These are phyloP conservation scores for Macadamia integrifolia DNA, from an alignment of 164 flowering plant genomes.

Conservation along the genomic window DNA sequence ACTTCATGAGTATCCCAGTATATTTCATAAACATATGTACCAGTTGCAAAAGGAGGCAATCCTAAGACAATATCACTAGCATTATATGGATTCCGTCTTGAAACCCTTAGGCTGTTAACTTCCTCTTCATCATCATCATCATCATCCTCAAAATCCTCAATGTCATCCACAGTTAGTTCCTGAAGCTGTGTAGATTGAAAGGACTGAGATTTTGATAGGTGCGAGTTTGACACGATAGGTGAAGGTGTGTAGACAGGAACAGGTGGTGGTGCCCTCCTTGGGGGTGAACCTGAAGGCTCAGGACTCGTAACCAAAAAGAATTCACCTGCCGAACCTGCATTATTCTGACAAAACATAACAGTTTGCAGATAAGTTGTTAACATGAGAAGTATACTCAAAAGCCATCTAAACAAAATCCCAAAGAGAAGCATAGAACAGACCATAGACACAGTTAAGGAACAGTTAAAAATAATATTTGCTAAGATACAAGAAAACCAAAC, in stretches of 20 bases:
- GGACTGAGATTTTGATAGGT: conserved; percentile 51
- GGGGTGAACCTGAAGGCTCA: conserved; percentile 85
- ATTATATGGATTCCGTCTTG: conserved; percentile 67
- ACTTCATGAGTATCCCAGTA: neutral
- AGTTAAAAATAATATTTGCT: neutral
- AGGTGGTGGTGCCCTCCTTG: conserved; percentile 77
- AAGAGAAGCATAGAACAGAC: neutral
- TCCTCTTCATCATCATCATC: conserved; percentile 54
- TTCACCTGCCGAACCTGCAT: conserved; percentile 57
- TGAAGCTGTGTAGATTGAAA: conserved; percentile 53
- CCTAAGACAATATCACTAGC: conserved; percentile 61
- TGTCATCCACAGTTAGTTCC: conserved; percentile 84
- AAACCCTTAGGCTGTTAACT: conserved; percentile 47
- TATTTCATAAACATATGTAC: conserved; percentile 28
- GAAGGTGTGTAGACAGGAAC: conserved; percentile 43
- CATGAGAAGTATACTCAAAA: neutral
- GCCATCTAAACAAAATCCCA: neutral
- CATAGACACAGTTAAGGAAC: neutral
- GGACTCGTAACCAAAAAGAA: conserved; percentile 79
- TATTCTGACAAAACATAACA: conserved; percentile 40
- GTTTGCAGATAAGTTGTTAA: neutral
- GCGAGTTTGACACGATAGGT: conserved; percentile 33
- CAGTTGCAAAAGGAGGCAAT: conserved; percentile 83
- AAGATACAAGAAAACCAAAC: neutral
- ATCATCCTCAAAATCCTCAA: conserved; percentile 88